Evolutionary conservation across 2,329 filamentous ascomycete species (phyloP), one percentile per base, ranked within the genome.

Genomic region (Amesomyces nigricolor): DNA sequence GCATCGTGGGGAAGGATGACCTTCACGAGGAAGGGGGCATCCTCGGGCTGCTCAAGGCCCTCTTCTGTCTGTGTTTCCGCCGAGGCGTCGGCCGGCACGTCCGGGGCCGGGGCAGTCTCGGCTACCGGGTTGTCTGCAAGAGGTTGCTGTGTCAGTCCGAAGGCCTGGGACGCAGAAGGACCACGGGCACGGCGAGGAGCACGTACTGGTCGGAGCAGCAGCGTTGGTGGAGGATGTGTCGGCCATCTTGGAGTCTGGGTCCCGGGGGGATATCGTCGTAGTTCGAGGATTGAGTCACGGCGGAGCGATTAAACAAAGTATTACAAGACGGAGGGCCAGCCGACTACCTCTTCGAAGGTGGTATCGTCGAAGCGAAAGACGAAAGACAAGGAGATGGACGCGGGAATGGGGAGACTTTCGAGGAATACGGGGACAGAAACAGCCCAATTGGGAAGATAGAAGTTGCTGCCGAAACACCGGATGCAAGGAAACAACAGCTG

Each of bases 1-100:
- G 32, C 10, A 64, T 85, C 82, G 68, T 91, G 87, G 53, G 92
- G 92, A 56, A 96, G 82, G 70, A 87, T 82, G 66, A 97, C 84
- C 58, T 84, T 88, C 67, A 96, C 67, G 58, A 77, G 76, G 64
- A 83, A 77, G 51, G 83, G 72, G 55, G 78, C 78, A 72, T 77
- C 65, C 60, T 72, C 70, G 32, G 61, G 58, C 37, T 65, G 66
- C 53, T 72, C 70, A 22, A 56, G 64, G 35, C 58, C 64, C 6
- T 66, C 67, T 29, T 65, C 64, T 32, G 55, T 53, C 43, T 64
- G 58, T n/a, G 59, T 53, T 29, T 59, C 54, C 19, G 42, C 62
- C 38, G 48, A 42, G 39, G 51, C 44, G 16, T 62, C 59, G 51
- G 55, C 44, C 29, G 57, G 48, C 26, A 43, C 37, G 26, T 54